Base-by-base conservation (phyloP, 1,139 yeast species). In the Debaryomyces sp. region DNA sequence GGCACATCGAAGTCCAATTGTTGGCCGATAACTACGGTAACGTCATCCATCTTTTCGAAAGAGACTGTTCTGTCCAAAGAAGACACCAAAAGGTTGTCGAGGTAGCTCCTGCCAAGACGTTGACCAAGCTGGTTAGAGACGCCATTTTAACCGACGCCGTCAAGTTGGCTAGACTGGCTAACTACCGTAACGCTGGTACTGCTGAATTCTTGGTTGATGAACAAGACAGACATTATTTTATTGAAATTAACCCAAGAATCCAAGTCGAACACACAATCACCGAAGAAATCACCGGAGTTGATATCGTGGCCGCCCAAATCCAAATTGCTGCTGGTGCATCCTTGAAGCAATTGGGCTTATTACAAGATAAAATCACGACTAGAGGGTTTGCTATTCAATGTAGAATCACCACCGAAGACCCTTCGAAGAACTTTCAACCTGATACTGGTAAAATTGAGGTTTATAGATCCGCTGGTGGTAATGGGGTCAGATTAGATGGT, bases 311-410 rank as follows among this genome's bases (percentile, higher is more conserved):
- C 52, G 99, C 99, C 18, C 99, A 94, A 76, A 94, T 94, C 63
- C 99, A 95, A 77, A 91, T 94, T 63, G 98, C 98, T 47, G 99
- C 98, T 6, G 99, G 99, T 63, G 99, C 99, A 35, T 82, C 96
- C 2, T 80, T 94, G 61, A 86, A 85, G 58, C 96, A 94, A 67
- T 80, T 94, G 61, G 98, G 99, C 18, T 80, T 94, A 55, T 76
- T 92, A 57, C 99, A 94, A 75, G 97, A 92, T 68, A 87, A 88
- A 67, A 91, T 94, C 72, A 88, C 97, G 51, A 87, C 96, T 46
- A 85, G 99, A 67, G 99, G 99, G 10, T 94, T 92, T 69, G 98
- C 99, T 40, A 94, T 94, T 61, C 99, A 94, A 77, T 95, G 99
- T 79, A 91, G 99, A 81, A 94, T 94, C 74, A 94, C 99, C 48